phyloP scores from a whole-genome alignment of 768 basidiomycete genomes.

The Naganishia onofrii region DNA sequence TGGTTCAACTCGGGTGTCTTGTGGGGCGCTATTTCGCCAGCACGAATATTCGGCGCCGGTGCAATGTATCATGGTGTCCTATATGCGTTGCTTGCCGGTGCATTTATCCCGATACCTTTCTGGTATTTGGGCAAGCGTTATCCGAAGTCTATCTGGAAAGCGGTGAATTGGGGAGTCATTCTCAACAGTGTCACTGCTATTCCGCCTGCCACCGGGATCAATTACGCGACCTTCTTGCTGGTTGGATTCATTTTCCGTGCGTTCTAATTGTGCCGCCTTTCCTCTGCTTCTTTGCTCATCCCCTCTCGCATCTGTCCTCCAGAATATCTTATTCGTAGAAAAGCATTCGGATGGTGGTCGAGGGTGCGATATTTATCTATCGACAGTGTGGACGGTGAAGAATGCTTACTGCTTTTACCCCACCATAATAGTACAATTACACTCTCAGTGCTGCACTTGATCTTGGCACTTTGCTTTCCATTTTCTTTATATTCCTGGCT shows the following conservation, averaged over 20 bases:
- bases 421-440: conserved; percentile 56
- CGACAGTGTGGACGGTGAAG: too few relatives aligned
- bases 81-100: conserved; percentile 71
- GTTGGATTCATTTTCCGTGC: conserved; percentile 80
- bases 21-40: conserved; percentile 62
- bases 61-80: conserved; percentile 64
- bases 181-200: conserved; percentile 76
- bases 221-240: conserved; percentile 85
- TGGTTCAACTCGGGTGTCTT: conserved; percentile 86
- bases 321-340: conserved; percentile 55
- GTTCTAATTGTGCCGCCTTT: conserved; percentile 30
- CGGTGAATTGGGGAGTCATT: conserved; percentile 77
- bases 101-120: conserved; percentile 77
- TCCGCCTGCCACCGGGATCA: conserved; percentile 89
- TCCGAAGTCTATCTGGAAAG: conserved; percentile 70
- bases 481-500: conserved; percentile 51
- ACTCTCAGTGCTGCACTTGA: conserved; percentile 55
- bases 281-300: neutral
- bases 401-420: neutral
- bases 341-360: conserved; percentile 58
- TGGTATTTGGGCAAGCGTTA: conserved; percentile 78
- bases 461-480: conserved; percentile 57
- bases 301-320: neutral
- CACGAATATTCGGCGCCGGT: conserved; percentile 60
- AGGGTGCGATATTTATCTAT: conserved; percentile 45